Evolutionary conservation across 768 basidiomycete genomes (phyloP), one percentile per base, ranked within the genome.

Genomic region (Infundibulicybe gibba): DNA sequence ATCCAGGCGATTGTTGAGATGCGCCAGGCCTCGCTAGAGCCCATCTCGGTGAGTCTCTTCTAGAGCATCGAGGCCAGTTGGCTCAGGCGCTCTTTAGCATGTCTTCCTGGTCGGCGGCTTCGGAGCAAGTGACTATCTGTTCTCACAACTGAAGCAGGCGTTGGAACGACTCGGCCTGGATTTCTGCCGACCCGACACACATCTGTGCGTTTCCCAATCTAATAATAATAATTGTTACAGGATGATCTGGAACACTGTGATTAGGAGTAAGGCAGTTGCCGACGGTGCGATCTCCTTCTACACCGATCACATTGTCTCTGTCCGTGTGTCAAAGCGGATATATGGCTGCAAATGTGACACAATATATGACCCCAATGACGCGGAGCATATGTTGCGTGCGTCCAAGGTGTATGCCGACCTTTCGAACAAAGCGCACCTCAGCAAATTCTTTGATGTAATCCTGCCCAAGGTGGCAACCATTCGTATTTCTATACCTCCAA

Each of bases 71-170:
- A 50, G 31, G n/a, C n/a, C 10, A 38, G 6, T 38, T 19, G 10
- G 10, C 6, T 19, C 17, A 19, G 17, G 3, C 10, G n/a, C 14
- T 38, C 17, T 38, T 38, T 10, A 38, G 35, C 17, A 14, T 38
- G 59, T 64, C 13, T 45, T 63, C 19, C 64, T 77, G 0, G 74
- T 77, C 8, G 75, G 75, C 16, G 76, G 75, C 0, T 76, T 76
- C 54, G 67, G 71, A 11, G 69, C 69, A 1, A 76, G 71, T 47
- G 65, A 72, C 37, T 75, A 71, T 66, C 50, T 77, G 16, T 70
- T 62, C 51, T 50, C 60, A 0, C 57, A 62, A 34, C 58, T 76
- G 1, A 63, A 65, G 41, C 58, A 41, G 41, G 49, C 55, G 12
- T 62, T 77, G 0, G 63, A 65, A 42, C n/a, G n/a, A n/a, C n/a